phyloP scores from a whole-genome alignment of 768 basidiomycete genomes.

The Collybia sordida region DNA sequence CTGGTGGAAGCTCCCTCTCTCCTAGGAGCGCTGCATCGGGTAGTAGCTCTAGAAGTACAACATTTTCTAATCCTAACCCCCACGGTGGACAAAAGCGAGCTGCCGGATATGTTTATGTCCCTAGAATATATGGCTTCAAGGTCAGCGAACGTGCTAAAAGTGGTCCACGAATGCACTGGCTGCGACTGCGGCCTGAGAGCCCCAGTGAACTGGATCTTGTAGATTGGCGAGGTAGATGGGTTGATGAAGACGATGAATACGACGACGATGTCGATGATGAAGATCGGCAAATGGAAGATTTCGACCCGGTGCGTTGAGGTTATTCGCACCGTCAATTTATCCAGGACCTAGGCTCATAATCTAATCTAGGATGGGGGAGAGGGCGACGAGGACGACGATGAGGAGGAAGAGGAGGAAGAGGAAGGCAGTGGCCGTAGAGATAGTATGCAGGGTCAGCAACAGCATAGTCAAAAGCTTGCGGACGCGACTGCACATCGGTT shows the following conservation, averaged over 20 bases:
- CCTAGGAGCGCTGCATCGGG: slow-evolving; percentile 52
- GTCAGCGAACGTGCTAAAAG: slow-evolving; percentile 93
- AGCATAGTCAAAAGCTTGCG: slow-evolving; percentile 32
- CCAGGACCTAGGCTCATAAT: slow-evolving; percentile 6
- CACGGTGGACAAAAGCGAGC: slow-evolving; percentile 89
- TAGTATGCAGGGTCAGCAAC: slow-evolving; percentile 27
- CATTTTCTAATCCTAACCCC: slow-evolving; percentile 86
- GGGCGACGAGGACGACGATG: slow-evolving; percentile 63
- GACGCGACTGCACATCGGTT: slow-evolving; percentile 16
- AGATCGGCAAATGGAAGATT: slow-evolving; percentile 83
- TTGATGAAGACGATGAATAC: slow-evolving; percentile 58
- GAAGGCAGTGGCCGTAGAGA: slow-evolving; percentile 22
- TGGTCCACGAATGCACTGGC: slow-evolving; percentile 97
- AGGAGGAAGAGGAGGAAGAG: slow-evolving; percentile 54
- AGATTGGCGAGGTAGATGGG: slow-evolving; percentile 90
- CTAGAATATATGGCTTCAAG: slow-evolving; percentile 96
- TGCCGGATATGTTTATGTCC: slow-evolving; percentile 82
- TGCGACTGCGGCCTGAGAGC: slow-evolving; percentile 82
- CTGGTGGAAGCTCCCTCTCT: slow-evolving; percentile 58
- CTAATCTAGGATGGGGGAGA: slow-evolving; percentile 41
- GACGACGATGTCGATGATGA: slow-evolving; percentile 71
- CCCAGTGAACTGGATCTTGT: slow-evolving; percentile 82
- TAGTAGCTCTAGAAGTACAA: slow-evolving; percentile 45
- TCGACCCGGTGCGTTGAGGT: slow-evolving; percentile 65
- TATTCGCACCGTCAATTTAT: slow-evolving; percentile 9